Base-by-base conservation (phyloP, 345 rosid species). In the Diplotaxis tenuifolia region DNA sequence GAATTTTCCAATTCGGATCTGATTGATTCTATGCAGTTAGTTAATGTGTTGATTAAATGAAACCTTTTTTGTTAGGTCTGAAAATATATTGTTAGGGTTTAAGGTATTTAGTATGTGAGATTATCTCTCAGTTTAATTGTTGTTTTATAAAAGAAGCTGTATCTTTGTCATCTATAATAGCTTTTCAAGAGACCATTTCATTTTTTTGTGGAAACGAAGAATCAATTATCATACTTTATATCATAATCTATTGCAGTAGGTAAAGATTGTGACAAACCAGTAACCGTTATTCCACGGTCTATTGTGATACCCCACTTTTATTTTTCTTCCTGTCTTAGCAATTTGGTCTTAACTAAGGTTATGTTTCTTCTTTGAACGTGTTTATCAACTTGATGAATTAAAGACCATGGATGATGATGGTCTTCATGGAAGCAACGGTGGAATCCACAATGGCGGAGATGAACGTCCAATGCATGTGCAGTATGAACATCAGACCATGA, bases 331-430 rank as follows among this genome's bases (percentile, higher is more conserved):
- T 45, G 71, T 28, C 62, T 68, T 15, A 3, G 23, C 25, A 61
- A 27, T 52, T 8, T 68, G 15, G 61, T 70, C 47, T 63, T 74
- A 28, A 11, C 23, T 61, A 53, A 50, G 50, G n/a, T 53, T 75
- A 0, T 36, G 3, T 53, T 60, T 38, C 18, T 67, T 59, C 32
- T 67, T 58, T 74, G 67, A 31, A 76, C 50, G 50, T 1, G 38
- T 62, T 54, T 45, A 5, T 63, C 6, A 4, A 29, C 6, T 56
- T 70, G 66, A 49, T 49, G 63, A 27, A 40, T 12, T 40, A 79
- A 34, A 54, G 70, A 77, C 65, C 56, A 85, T 87, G 89, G 80
- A 84, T 32, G 80, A 84, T 47, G 80, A 84, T 47, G 84, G 63
- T 7, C 79, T 77, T 50, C 81, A 68, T 73, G 85, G 82, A 57